Evolutionary conservation across 805 yeast genomes (phyloP).

Genomic region (Wickerhamomyces subpelliculosus): DNA sequence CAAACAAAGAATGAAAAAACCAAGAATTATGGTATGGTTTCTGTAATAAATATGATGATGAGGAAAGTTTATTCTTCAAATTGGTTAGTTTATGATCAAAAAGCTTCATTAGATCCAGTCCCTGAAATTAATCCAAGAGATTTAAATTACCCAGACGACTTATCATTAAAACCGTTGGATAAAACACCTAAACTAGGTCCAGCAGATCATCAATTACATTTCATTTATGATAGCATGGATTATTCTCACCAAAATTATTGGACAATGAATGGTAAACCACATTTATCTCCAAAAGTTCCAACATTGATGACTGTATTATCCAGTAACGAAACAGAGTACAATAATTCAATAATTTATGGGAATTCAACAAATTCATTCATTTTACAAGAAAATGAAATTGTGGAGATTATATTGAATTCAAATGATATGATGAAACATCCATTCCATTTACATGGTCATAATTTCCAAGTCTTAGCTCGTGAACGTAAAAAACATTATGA

Average conservation of each 20-base stretch:
- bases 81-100: slow-evolving; percentile 42
- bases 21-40: slow-evolving; percentile 42
- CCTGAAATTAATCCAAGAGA: slow-evolving; percentile 30
- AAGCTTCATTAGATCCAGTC: slow-evolving; percentile 27
- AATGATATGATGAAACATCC: slow-evolving; percentile 75
- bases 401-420: slow-evolving; percentile 74
- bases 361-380: slow-evolving; percentile 58
- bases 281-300: slow-evolving; percentile 64
- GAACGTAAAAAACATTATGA: slow-evolving; percentile 31
- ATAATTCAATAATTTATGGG: slow-evolving; percentile 60
- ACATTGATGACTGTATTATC: slow-evolving; percentile 57
- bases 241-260: too few relatives aligned
- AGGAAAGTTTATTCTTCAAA: slow-evolving; percentile 53
- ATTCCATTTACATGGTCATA: slow-evolving; percentile 73
- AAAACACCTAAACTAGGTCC: slow-evolving; percentile 35
- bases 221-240: too few relatives aligned
- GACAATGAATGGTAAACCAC: slow-evolving; percentile 59
- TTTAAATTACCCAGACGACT: slow-evolving; percentile 24
- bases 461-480: slow-evolving; percentile 53
- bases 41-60: slow-evolving; percentile 57
- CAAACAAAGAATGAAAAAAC: slow-evolving; percentile 38
- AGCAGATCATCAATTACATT: slow-evolving; percentile 50
- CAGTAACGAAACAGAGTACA: slow-evolving; percentile 41
- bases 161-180: slow-evolving; percentile 29
- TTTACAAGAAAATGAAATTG: slow-evolving; percentile 50